Conservation (phyloP, 2,329 filamentous ascomycete species). For the Trichoderma asperellum region DNA sequence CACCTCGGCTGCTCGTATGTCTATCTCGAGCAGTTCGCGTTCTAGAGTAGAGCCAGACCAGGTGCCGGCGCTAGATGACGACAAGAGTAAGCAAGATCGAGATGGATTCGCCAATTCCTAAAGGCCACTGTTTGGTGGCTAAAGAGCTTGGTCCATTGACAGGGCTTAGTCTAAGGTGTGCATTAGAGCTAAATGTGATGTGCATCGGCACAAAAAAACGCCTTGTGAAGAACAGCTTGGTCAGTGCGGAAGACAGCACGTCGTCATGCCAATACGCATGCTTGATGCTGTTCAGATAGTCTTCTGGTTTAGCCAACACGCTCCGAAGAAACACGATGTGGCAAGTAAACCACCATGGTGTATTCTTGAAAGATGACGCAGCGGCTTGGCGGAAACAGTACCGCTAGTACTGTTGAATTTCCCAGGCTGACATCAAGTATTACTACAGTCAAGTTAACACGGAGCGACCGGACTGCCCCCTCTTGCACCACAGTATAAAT, state of each 20-base stretch:
- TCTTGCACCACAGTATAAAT: neutral
- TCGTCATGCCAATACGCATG: neutral
- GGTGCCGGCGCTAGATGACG: conserved; percentile 26
- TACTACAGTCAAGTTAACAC: neutral
- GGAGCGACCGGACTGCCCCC: neutral
- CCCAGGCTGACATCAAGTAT: neutral
- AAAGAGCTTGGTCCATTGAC: neutral
- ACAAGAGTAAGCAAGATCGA: conserved; percentile 25
- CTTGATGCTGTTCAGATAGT: neutral
- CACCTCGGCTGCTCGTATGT: conserved; percentile 1
- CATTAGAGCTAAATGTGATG: conserved; percentile 2
- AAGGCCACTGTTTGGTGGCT: neutral
- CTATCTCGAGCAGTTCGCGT: conserved; percentile 13
- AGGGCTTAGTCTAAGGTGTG: neutral
- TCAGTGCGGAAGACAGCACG: neutral
- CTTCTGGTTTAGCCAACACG: neutral
- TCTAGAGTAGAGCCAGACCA: neutral
- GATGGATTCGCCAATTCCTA: conserved; percentile 7
- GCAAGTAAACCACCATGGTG: neutral
- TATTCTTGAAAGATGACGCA: neutral
- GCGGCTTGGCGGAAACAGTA: conserved; percentile 5
- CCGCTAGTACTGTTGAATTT: neutral
- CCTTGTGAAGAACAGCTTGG: neutral
- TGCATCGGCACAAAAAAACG: conserved; percentile 15
- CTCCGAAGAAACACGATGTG: neutral